Base-by-base conservation (phyloP, 257 asterid genomes). In the Ligustrum vulgare region DNA sequence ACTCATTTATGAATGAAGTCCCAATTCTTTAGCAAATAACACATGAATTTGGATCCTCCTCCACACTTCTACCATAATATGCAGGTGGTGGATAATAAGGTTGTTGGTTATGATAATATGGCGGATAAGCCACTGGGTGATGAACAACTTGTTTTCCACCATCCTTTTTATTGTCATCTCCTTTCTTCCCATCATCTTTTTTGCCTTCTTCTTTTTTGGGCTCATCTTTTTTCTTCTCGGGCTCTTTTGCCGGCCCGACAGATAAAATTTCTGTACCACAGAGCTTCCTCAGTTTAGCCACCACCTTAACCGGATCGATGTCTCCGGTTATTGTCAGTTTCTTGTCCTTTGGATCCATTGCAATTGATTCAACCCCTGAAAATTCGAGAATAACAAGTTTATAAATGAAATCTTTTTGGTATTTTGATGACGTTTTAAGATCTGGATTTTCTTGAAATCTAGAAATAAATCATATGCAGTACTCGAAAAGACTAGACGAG, bases 231-330 rank as follows among this genome's bases (percentile, higher is more conserved):
- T 90, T 88, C 88, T 90, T 90, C 12, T 90, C 94, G 0, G 93
- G 90, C 80, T 90, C 96, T 33, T 92, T 92, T 13, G 94, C 94
- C 0, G 97, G 94, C 60, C 96, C 97, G n/a, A 89, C 88, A 0
- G 93, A 80, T 0, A 87, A 35, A 2, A 92, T 85, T n/a, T 90
- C 94, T 0, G 96, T 81, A 66, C 60, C 63, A 77, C 97, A 92
- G 8, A 92, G 80, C 76, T 92, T 92, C 64, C 94, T 78, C 69
- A 92, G 31, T 69, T 85, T 88, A 4, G 77, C 83, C 43, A 89
- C 96, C 70, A 92, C 76, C 2, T 60, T 75, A 20, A 90, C 86
- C 3, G 94, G 88, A 84, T 90, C 97, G 33, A 90, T 62, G 83
- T 76, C 82, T 2, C 96, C 96, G 0, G 88, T 85, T 3, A 90